Percentiles rank a stretch among this genome's conserved stretches.
Evolutionary conservation across 2,329 filamentous ascomycete genomes (phyloP).

Genomic region (Trematosphaeria pertusa): DNA sequence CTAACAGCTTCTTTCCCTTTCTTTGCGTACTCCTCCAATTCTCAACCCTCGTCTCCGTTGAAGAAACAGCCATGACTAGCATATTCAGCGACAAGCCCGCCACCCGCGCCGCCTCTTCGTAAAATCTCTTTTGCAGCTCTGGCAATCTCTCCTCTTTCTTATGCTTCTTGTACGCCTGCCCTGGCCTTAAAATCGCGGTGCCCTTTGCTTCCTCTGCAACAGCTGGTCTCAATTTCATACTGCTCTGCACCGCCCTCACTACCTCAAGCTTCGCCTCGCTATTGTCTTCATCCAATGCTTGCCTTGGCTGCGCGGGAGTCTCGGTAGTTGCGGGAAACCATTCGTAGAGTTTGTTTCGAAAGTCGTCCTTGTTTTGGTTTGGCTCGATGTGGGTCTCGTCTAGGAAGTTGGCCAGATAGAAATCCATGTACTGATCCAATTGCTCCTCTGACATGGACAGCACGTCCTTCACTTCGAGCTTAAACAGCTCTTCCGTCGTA

Average conservation of each 20-base stretch:
- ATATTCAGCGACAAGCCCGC: slow-evolving; percentile 59
- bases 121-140: slow-evolving; percentile 55
- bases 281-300: slow-evolving; percentile 31
- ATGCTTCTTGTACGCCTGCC: slow-evolving; percentile 59
- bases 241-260: slow-evolving; percentile 53
- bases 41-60: slow-evolving; percentile 52
- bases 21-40: slow-evolving; percentile 30
- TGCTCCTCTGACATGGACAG: slow-evolving; percentile 66
- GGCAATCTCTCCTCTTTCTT: slow-evolving; percentile 57
- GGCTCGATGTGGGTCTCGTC: slow-evolving; percentile 51
- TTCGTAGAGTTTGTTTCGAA: slow-evolving; percentile 48
- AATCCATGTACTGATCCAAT: slow-evolving; percentile 79
- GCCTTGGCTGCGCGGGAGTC: not conserved
- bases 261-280: slow-evolving; percentile 41
- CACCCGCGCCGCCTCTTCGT: slow-evolving; percentile 58
- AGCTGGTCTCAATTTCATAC: slow-evolving; percentile 48
- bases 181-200: slow-evolving; percentile 49
- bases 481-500: slow-evolving; percentile 56
- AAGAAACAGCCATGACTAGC: slow-evolving; percentile 58
- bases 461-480: slow-evolving; percentile 67
- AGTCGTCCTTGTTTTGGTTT: slow-evolving; percentile 47
- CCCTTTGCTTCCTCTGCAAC: slow-evolving; percentile 45
- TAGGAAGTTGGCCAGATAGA: slow-evolving; percentile 72
- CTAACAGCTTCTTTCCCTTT: slow-evolving; percentile 2
- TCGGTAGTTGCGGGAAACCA: slow-evolving; percentile 49